phyloP scores from a whole-genome alignment of 176 grass and related monocot species.

The Cenchrus americanus region DNA sequence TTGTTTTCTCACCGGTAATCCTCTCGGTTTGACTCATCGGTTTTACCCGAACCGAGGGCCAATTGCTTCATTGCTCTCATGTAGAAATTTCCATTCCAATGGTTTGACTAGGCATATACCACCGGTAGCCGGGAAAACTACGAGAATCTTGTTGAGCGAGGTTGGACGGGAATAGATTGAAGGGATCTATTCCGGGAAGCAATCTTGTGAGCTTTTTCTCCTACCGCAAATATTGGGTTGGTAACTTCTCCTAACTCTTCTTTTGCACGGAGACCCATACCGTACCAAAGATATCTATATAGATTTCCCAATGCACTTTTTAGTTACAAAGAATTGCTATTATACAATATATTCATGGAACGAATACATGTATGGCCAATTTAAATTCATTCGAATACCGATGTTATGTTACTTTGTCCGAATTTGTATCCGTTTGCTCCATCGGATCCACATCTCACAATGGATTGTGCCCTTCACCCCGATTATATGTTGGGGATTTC shows the following conservation, averaged over 20 bases:
- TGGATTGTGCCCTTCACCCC: conserved; percentile 71
- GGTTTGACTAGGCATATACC: conserved; percentile 84
- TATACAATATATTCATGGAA: conserved; percentile 2
- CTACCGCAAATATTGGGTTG: conserved; percentile 55
- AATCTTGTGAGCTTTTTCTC: conserved; percentile 63
- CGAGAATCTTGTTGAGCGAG: conserved; percentile 76
- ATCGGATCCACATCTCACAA: conserved; percentile 53
- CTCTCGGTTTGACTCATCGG: background rate
- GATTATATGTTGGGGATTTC: conserved; percentile 82
- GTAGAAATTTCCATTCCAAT: conserved; percentile 87
- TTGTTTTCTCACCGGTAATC: background rate
- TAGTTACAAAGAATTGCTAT: background rate
- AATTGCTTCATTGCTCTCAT: conserved; percentile 14
- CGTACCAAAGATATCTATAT: background rate
- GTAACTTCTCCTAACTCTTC: conserved; percentile 28
- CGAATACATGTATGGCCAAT: background rate
- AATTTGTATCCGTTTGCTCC: background rate
- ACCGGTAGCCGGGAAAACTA: conserved; percentile 63
- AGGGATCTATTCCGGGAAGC: conserved; percentile 74
- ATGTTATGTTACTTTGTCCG: background rate
- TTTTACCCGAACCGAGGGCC: conserved; percentile 28
- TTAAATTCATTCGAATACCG: background rate
- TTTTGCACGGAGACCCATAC: background rate
- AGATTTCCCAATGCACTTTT: background rate
- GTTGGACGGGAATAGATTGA: conserved; percentile 84